Evolutionary conservation across 352 stramenopile species (phyloP).

Genomic region (Globisporangium takayamanum): DNA sequence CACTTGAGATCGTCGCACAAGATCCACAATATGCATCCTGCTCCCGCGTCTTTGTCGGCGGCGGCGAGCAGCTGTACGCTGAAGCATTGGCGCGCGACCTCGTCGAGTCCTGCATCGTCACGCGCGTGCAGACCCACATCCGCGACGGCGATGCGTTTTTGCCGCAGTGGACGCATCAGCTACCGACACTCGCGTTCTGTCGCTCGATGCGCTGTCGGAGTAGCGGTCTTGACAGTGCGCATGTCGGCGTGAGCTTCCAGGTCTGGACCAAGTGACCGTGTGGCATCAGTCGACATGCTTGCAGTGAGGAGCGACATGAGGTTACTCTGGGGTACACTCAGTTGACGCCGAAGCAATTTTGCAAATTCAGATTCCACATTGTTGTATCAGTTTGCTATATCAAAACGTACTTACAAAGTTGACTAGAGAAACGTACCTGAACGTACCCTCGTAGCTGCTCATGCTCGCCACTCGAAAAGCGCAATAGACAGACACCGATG

Average conservation of each 20-base stretch:
- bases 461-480: not conserved
- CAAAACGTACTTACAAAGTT: not conserved
- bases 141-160: conserved; percentile 49
- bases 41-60: conserved; percentile 51
- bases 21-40: conserved; percentile 31
- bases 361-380: not conserved
- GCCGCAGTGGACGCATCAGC: conserved; percentile 38
- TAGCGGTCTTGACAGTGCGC: not conserved
- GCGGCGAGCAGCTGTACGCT: conserved; percentile 49
- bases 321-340: too few species aligned
- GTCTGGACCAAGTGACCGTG: conserved; percentile 9
- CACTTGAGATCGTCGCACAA: conserved; percentile 25
- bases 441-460: not conserved
- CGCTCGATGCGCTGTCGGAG: not conserved
- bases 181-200: conserved; percentile 30
- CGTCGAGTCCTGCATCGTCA: conserved; percentile 53
- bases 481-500: not conserved
- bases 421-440: not conserved
- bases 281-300: not conserved
- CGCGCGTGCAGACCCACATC: conserved; percentile 45
- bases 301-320: too few species aligned
- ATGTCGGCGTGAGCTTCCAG: conserved; percentile 11
- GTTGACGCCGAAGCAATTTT: too few species aligned
- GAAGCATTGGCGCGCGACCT: conserved; percentile 42
- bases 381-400: not conserved